phyloP scores from a whole-genome alignment of 768 basidiomycete species.

The Termitomyces heimii region DNA sequence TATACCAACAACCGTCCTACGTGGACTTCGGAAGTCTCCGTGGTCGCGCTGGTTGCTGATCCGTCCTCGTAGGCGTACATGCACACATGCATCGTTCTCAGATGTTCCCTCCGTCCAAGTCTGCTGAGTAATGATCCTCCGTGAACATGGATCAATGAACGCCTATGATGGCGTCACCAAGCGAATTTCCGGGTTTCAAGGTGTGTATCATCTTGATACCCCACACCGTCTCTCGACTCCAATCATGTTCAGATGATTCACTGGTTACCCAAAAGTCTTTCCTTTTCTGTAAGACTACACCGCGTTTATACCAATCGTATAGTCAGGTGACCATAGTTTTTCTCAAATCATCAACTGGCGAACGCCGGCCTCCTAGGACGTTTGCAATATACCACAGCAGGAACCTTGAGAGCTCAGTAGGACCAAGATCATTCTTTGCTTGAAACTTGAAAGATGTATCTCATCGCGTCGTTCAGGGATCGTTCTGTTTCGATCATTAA shows the following conservation, averaged over 20 bases:
- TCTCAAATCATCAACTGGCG: not conserved
- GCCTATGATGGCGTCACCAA: conserved; percentile 1
- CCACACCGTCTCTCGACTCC: not conserved
- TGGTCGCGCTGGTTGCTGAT: not conserved
- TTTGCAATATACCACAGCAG: not conserved
- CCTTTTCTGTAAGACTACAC: not conserved
- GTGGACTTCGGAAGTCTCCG: conserved; percentile 13
- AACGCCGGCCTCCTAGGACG: conserved; percentile 3
- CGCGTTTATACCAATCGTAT: not conserved
- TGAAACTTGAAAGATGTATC: not conserved
- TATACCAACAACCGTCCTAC: not conserved
- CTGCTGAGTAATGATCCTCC: conserved; percentile 9
- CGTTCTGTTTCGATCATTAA: conserved; percentile 8
- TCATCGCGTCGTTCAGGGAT: not conserved
- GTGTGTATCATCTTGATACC: not conserved
- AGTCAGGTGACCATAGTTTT: not conserved
- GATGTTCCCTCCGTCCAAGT: not conserved
- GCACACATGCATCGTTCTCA: conserved; percentile 1
- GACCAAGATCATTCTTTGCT: not conserved
- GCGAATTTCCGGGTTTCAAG: conserved; percentile 6
- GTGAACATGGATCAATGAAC: conserved; percentile 7
- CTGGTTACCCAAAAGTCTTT: not conserved
- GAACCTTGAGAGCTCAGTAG: not conserved
- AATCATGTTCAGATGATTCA: not conserved
- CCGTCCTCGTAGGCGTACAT: conserved; percentile 9